phyloP scores from a whole-genome alignment of 73 alveolate species.

The Symbiodinium pilosum region DNA sequence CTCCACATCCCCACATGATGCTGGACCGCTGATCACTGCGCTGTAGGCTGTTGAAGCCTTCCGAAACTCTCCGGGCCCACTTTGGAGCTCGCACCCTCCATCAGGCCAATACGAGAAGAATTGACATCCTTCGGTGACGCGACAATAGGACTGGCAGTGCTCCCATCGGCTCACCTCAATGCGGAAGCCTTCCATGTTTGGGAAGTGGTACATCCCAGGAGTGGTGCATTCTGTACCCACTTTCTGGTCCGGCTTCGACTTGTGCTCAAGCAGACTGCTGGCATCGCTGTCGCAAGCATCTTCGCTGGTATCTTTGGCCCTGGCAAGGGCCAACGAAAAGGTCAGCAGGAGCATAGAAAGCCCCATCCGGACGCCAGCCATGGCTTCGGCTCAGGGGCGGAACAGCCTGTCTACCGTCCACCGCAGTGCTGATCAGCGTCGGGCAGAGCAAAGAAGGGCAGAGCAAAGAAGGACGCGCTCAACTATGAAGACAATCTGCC shows the following conservation, averaged over 20 bases:
- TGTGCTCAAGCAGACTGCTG: slow-evolving; percentile 4
- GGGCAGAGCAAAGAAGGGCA: too few species aligned
- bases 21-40: slow-evolving; percentile 45
- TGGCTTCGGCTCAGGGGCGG: too few species aligned
- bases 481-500: too few species aligned
- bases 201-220: slow-evolving; percentile 39
- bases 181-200: slow-evolving; percentile 30
- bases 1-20: neutral
- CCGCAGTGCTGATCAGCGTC: too few species aligned
- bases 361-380: neutral
- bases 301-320: neutral
- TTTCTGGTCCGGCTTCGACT: neutral
- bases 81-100: slow-evolving; percentile 41
- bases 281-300: neutral
- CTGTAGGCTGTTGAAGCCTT: neutral
- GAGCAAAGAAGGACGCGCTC: too few species aligned
- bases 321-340: neutral
- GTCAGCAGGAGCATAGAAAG: neutral
- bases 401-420: too few species aligned
- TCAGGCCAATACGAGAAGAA: slow-evolving; percentile 70
- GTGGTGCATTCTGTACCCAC: neutral
- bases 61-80: neutral
- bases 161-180: slow-evolving; percentile 55
- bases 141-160: slow-evolving; percentile 69
- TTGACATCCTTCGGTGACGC: slow-evolving; percentile 26